Conservation (phyloP, 331 rosid genomes). For the Rhamnella rubrinervis region DNA sequence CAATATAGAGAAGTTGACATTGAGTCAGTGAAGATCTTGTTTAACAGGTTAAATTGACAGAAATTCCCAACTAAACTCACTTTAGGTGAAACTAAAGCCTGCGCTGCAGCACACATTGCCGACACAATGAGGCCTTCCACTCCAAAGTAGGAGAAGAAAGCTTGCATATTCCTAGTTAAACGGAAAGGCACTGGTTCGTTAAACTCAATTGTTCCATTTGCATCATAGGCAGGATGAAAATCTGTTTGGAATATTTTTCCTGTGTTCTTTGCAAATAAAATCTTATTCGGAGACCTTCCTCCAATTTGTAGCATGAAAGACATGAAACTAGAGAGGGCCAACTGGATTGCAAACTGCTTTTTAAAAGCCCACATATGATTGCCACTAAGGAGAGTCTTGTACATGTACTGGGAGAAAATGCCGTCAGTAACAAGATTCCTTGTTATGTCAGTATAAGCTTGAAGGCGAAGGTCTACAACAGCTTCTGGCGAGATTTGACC, state of each 20-base stretch:
- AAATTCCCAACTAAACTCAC: conserved; percentile 33
- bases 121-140: conserved; percentile 98
- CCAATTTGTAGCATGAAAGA: conserved; percentile 95
- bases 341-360: conserved; percentile 82
- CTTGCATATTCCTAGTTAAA: conserved; percentile 96
- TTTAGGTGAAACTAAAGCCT: conserved; percentile 90
- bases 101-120: conserved; percentile 98
- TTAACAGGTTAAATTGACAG: not conserved
- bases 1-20: conserved; percentile 27
- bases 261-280: conserved; percentile 92
- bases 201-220: conserved; percentile 86
- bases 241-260: conserved; percentile 95
- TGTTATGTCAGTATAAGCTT: conserved; percentile 78
- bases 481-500: conserved; percentile 90
- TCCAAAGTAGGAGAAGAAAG: conserved; percentile 90
- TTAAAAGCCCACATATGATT: conserved; percentile 98
- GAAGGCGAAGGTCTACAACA: conserved; percentile 88
- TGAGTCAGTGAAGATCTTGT: conserved; percentile 1
- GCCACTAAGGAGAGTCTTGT: conserved; percentile 85
- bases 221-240: conserved; percentile 97
- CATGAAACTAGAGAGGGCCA: conserved; percentile 95
- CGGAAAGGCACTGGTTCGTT: conserved; percentile 98
- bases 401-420: conserved; percentile 95
- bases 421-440: conserved; percentile 71
- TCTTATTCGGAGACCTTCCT: conserved; percentile 98